Conservation (phyloP, 306 rosid species). For the Ormosia emarginata region DNA sequence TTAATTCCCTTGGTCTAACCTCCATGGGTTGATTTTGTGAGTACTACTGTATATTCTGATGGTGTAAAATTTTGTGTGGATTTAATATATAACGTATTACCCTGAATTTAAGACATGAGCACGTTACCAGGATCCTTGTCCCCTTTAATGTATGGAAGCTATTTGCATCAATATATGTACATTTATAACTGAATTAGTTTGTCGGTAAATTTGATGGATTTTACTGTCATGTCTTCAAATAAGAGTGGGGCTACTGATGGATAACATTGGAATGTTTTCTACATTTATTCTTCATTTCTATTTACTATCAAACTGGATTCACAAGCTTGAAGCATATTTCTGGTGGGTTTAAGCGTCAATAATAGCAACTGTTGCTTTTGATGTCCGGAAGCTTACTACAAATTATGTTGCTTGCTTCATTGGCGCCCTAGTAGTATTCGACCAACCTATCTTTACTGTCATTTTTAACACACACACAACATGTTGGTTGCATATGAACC, state of each 20-base stretch:
- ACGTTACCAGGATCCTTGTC: not conserved
- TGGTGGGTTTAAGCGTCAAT: not conserved
- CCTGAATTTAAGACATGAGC: no score
- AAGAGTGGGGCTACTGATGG: not conserved
- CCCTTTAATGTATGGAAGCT: not conserved
- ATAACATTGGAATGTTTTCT: not conserved
- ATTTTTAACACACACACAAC: no score
- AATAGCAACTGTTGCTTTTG: not conserved
- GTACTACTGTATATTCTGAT: not conserved
- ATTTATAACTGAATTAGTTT: not conserved
- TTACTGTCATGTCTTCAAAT: not conserved
- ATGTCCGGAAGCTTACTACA: not conserved
- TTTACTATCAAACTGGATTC: not conserved
- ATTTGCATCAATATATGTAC: not conserved
- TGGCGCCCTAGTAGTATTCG: no score
- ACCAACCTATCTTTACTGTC: no score
- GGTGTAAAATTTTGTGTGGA: not conserved
- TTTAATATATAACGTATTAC: not conserved
- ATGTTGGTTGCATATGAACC: no score
- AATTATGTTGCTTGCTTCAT: not conserved
- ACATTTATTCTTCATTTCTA: not conserved
- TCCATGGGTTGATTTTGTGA: not conserved
- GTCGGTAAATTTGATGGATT: not conserved
- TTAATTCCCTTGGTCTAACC: not conserved
- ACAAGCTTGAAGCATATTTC: not conserved